phyloP scores from a whole-genome alignment of 768 basidiomycete species.

The Chalciporus chontae region DNA sequence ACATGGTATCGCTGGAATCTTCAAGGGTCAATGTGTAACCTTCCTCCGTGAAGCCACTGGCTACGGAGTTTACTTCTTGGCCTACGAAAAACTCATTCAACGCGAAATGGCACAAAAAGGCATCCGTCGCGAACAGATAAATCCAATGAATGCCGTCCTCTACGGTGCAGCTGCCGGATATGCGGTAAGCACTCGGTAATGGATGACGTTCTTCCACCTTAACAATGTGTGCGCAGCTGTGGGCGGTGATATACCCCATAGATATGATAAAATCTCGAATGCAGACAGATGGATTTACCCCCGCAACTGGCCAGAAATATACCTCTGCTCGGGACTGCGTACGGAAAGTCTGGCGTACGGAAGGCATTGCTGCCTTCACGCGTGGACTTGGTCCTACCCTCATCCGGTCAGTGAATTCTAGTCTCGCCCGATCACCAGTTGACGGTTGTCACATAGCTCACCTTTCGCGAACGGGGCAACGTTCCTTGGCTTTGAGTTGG shows the following conservation, averaged over 20 bases:
- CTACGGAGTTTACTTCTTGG: slow-evolving; percentile 86
- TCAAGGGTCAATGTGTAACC: slow-evolving; percentile 90
- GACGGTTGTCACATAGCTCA: slow-evolving; percentile 50
- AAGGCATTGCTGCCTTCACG: slow-evolving; percentile 84
- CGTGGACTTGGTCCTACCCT: slow-evolving; percentile 91
- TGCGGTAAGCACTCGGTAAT: slow-evolving; percentile 50
- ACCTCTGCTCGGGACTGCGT: slow-evolving; percentile 79
- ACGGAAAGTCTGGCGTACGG: slow-evolving; percentile 75
- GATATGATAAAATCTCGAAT: slow-evolving; percentile 96
- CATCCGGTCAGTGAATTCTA: slow-evolving; percentile 59
- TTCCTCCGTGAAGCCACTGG: slow-evolving; percentile 79
- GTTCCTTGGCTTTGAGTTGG: slow-evolving; percentile 94
- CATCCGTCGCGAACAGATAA: slow-evolving; percentile 73
- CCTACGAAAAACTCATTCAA: slow-evolving; percentile 90
- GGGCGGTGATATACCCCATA: slow-evolving; percentile 93
- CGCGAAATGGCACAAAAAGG: slow-evolving; percentile 74
- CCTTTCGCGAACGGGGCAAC: slow-evolving; percentile 97
- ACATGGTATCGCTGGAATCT: slow-evolving; percentile 80
- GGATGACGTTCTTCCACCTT: slow-evolving; percentile 3
- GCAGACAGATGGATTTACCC: slow-evolving; percentile 88
- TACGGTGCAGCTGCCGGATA: slow-evolving; percentile 94
- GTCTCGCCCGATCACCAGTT: slow-evolving; percentile 3
- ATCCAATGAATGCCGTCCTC: slow-evolving; percentile 69
- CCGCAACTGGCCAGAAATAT: slow-evolving; percentile 78
- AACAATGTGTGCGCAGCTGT: slow-evolving; percentile 48